Base-by-base conservation (phyloP, 1,284 basidiomycete genomes). In the Rugosomyces carneus region DNA sequence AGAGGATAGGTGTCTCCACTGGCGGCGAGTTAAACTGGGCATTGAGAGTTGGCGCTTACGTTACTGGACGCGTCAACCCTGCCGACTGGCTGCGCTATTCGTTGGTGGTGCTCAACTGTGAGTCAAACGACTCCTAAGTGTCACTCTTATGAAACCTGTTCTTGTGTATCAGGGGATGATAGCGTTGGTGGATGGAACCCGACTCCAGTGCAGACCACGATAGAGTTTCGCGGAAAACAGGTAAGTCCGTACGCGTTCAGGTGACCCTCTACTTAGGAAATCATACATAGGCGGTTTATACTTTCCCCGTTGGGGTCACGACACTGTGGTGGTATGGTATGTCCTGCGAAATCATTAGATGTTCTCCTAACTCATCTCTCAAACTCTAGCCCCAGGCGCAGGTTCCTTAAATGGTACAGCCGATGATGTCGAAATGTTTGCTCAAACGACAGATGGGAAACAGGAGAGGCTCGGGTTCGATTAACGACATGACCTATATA, bases 71-170 rank as follows among this genome's bases (percentile, higher is more conserved):
- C 6, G 68, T 65, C 1, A 75, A 65, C 16, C 61, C 78, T 2
- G 60, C 65, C 1, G 82, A 86, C 54, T 83, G 75, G 78, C 57
- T 69, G 35, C 71, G 80, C 20, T 86, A 85, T 60, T 80, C 80
- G 2, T 60, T 87, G 29, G 82, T 86, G 13, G 84, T 86, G 1
- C 54, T 87, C 47, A 86, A 87, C 60, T 75, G 75, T 78, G 52
- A 44, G 63, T 53, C 3, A 31, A 11, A 31, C 13, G 31, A 27
- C n/a, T 5, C 13, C 10, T 16, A 11, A 3, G 24, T 21, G 35
- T 37, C 7, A 18, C 5, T 37, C 4, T 37, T 3, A 18, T 11
- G 8, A 37, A 19, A 19, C 16, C 35, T 9, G 11, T 8, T 11
- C 6, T 31, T 8, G 13, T 26, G 11, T 31, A 13, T 31, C 34